Conservation (phyloP, 1,284 basidiomycete genomes). For the Trametes versicolor region DNA sequence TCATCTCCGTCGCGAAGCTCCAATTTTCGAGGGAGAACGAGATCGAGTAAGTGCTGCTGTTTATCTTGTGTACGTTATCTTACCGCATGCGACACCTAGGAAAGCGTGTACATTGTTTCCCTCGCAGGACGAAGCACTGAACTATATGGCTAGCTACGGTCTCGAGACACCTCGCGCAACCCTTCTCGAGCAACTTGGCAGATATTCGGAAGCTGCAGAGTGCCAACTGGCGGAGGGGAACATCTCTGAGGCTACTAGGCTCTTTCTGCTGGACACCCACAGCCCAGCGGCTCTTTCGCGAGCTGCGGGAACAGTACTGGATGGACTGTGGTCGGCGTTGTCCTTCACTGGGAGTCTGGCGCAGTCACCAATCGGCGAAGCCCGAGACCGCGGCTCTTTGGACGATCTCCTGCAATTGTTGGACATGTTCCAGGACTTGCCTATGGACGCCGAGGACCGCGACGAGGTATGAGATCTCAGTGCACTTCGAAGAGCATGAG, state of each 20-base stretch:
- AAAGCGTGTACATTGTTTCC: constrained; percentile 60
- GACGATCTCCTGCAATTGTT: background rate
- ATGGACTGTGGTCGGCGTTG: background rate
- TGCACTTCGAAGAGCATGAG: background rate
- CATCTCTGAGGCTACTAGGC: constrained; percentile 55
- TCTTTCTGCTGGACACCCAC: constrained; percentile 52
- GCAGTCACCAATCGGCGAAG: no score
- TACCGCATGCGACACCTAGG: constrained; percentile 43
- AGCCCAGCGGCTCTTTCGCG: background rate
- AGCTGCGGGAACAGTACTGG: background rate
- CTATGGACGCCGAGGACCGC: constrained; percentile 3
- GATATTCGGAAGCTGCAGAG: constrained; percentile 62
- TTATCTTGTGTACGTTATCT: background rate
- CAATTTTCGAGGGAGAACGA: constrained; percentile 59
- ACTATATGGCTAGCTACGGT: constrained; percentile 66
- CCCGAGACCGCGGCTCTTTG: background rate
- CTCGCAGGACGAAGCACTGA: constrained; percentile 60
- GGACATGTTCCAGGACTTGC: background rate
- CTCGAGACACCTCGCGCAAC: constrained; percentile 61
- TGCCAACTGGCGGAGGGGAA: constrained; percentile 63
- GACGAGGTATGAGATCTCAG: constrained; percentile 35
- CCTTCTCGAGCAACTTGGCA: constrained; percentile 57
- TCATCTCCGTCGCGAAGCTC: constrained; percentile 60
- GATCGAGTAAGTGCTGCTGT: constrained; percentile 50
- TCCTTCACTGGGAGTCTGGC: background rate